These are phyloP conservation scores for Rhodomyrtus tomentosa DNA, from an alignment of 345 rosid species.

Conservation along the genomic window DNA sequence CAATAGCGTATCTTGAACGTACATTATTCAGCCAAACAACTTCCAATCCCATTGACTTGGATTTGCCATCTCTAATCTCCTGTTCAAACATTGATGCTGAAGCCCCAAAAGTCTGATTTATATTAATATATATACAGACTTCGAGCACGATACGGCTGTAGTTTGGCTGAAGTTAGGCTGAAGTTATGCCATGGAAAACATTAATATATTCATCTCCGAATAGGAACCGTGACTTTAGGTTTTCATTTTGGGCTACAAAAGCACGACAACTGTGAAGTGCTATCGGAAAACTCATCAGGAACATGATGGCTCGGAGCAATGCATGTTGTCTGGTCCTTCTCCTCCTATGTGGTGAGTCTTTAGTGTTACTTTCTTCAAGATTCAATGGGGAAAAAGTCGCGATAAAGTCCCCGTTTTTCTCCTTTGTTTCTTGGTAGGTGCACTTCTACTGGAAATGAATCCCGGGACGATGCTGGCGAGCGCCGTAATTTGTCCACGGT, in stretches of 20 bases:
- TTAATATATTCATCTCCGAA: not conserved
- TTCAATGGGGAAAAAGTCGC: not conserved
- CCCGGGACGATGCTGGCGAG: not conserved
- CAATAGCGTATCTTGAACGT: not conserved
- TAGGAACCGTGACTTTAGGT: not conserved
- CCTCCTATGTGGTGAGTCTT: not conserved
- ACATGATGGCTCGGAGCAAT: not conserved
- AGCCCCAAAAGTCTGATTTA: not conserved
- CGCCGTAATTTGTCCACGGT: not conserved
- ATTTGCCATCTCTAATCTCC: not conserved
- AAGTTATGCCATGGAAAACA: not conserved
- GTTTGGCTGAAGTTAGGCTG: not conserved
- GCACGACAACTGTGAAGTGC: not conserved
- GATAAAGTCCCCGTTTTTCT: not conserved
- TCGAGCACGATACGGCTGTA: not conserved
- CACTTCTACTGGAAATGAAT: not conserved
- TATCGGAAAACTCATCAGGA: not conserved
- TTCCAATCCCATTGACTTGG: not conserved
- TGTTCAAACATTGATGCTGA: not conserved
- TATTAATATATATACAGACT: not conserved
- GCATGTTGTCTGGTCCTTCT: not conserved
- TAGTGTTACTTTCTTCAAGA: not conserved
- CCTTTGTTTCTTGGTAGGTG: not conserved
- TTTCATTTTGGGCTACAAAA: not conserved
- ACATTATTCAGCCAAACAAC: not conserved